phyloP scores from a whole-genome alignment of 2,329 filamentous ascomycete species.

The Cercospora nicotianae region DNA sequence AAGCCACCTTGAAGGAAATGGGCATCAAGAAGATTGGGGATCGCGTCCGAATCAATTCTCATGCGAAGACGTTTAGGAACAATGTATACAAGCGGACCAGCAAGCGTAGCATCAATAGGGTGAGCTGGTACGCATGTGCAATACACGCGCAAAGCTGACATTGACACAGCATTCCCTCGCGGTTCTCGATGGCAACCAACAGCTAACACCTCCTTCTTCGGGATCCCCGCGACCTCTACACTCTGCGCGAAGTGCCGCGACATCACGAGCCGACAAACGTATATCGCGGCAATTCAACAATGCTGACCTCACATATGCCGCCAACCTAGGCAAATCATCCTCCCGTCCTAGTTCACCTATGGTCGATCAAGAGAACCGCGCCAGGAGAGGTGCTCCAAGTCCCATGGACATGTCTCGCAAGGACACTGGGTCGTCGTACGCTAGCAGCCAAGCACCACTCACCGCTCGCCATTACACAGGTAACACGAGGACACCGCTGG shows the following conservation, averaged over 20 bases:
- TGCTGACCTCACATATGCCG: conserved; percentile 47
- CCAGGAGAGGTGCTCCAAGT: conserved; percentile 58
- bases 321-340: conserved; percentile 49
- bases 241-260: conserved; percentile 51
- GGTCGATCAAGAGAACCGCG: conserved; percentile 56
- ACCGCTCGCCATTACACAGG: conserved; percentile 40
- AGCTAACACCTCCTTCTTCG: conserved; percentile 60
- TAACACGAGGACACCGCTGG: conserved; percentile 57
- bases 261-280: conserved; percentile 49
- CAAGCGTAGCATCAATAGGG: conserved; percentile 73
- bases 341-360: conserved; percentile 73
- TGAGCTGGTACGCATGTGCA: conserved; percentile 48
- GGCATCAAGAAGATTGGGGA: conserved; percentile 98
- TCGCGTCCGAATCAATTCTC: conserved; percentile 72
- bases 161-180: conserved; percentile 73
- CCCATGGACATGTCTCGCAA: conserved; percentile 56
- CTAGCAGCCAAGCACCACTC: conserved; percentile 42
- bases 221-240: conserved; percentile 64
- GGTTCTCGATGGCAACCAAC: conserved; percentile 66
- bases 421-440: conserved; percentile 53
- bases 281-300: conserved; percentile 49
- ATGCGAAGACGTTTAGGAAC: conserved; percentile 52
- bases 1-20: conserved; percentile 94
- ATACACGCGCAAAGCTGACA: background rate
- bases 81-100: conserved; percentile 51